Base-by-base conservation (phyloP, 139 green algal species). In the Zygnema circumcarinatum region DNA sequence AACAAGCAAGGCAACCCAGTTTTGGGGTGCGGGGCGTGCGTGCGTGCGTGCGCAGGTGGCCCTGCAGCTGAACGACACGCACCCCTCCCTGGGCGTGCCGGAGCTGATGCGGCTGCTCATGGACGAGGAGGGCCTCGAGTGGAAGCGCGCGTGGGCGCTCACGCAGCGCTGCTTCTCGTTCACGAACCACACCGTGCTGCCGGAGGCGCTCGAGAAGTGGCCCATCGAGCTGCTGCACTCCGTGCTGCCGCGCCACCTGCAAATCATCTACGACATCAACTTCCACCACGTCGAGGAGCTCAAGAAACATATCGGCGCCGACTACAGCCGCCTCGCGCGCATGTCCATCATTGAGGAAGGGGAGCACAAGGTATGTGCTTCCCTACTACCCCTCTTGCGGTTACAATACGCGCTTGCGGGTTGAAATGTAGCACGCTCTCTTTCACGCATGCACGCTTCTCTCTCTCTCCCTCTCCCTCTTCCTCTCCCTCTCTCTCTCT, bases 221-320 rank as follows among this genome's bases (percentile, higher is more conserved):
- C 91, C 91, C 3, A 38, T 94, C 1, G 84, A 89, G 11, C 79
- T 94, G 2, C 16, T 94, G 0, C 89, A 94, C 78, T 38, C 56
- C 11, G 47, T 94, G 75, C 89, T 94, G 89, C 97, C 97, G 11
- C 94, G 97, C n/a, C 97, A 99, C 93, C 98, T 98, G 95, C 94
- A 99, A 93, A 99, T 99, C 92, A 96, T 99, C 82, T 98, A 98
- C 87, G 95, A 98, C 91, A 98, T 99, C 94, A 98, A 99, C 94
- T 98, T 94, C 95, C 93, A 96, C 81, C 98, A 98, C 92, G 92
- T 99, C 90, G 93, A 99, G 47, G 74, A 93, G 87, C 84, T 98
- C 86, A 93, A 94, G 81, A 86, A 52, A 21, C 73, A 74, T 22
- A 94, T 96, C 74, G 96, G 96, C 38, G 94, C 98, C 81, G 95